These are phyloP conservation scores for Clarireedia monteithiana DNA, from an alignment of 2,329 filamentous ascomycete species.

Conservation along the genomic window DNA sequence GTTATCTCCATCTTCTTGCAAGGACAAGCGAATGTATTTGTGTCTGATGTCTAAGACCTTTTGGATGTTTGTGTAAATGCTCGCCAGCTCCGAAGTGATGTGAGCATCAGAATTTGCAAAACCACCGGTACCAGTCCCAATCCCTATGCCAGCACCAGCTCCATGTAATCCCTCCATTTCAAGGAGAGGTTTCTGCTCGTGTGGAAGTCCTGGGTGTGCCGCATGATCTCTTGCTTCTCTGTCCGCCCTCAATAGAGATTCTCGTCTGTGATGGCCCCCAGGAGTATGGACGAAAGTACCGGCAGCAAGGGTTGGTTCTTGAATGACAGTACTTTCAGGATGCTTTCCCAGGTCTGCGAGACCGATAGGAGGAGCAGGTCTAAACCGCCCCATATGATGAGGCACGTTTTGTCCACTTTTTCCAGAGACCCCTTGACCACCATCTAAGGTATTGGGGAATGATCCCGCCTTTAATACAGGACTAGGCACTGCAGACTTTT, in stretches of 20 bases:
- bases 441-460: constrained; percentile 20
- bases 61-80: constrained; percentile 86
- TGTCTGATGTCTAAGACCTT: constrained; percentile 80
- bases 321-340: constrained; percentile 26
- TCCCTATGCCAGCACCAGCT: constrained; percentile 48
- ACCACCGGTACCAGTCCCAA: constrained; percentile 53
- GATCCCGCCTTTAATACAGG: constrained; percentile 23
- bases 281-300: constrained; percentile 2
- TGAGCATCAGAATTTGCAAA: constrained; percentile 67
- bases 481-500: constrained; percentile 24
- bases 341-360: constrained; percentile 24
- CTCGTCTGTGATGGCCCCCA: constrained; percentile 14
- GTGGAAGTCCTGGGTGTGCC: constrained; percentile 42
- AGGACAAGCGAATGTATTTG: constrained; percentile 80
- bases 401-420: constrained; percentile 15
- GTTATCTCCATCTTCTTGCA: constrained; percentile 77
- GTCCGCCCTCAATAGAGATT: constrained; percentile 24
- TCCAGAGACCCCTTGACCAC: constrained; percentile 20
- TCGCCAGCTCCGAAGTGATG: constrained; percentile 74
- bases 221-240: constrained; percentile 34
- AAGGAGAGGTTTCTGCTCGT: constrained; percentile 47
- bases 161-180: constrained; percentile 47
- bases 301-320: constrained; percentile 21
- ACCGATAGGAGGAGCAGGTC: constrained; percentile 22
- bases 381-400: constrained; percentile 18